phyloP scores from a whole-genome alignment of 352 stramenopile genomes.

The Globisporangium okanoganense region DNA sequence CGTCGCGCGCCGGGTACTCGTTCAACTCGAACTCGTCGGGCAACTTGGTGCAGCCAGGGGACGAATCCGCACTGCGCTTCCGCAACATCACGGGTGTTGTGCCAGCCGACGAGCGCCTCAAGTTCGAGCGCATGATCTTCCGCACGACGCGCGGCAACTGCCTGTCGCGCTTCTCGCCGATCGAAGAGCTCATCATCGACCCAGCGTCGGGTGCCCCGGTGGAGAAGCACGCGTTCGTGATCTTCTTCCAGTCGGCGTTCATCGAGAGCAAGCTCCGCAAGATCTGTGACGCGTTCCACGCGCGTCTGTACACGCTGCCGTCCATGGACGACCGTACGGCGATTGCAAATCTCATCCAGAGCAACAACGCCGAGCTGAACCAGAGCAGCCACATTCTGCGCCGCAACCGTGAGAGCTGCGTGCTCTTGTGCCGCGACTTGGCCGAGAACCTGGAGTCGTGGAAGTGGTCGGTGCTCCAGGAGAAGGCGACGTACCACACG shows the following conservation, averaged over 20 bases:
- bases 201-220: slow-evolving; percentile 84
- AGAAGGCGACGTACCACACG: slow-evolving; percentile 98
- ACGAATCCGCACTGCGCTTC: slow-evolving; percentile 82
- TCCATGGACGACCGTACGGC: slow-evolving; percentile 92
- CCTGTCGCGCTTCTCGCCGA: slow-evolving; percentile 95
- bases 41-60: slow-evolving; percentile 13
- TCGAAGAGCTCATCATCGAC: slow-evolving; percentile 91
- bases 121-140: slow-evolving; percentile 99
- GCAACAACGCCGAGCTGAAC: slow-evolving; percentile 93
- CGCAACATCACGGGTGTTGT: slow-evolving; percentile 94
- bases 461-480: slow-evolving; percentile 96
- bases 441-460: slow-evolving; percentile 94
- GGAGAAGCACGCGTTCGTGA: slow-evolving; percentile 89
- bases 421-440: slow-evolving; percentile 92
- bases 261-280: slow-evolving; percentile 98
- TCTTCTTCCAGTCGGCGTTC: slow-evolving; percentile 97
- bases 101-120: slow-evolving; percentile 89
- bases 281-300: slow-evolving; percentile 98
- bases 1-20: slow-evolving; percentile 53
- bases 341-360: slow-evolving; percentile 88
- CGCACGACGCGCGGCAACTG: slow-evolving; percentile 98
- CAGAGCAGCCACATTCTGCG: slow-evolving; percentile 96
- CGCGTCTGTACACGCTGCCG: slow-evolving; percentile 94
- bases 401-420: slow-evolving; percentile 94
- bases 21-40: slow-evolving; percentile 30